Percentiles rank a stretch among this genome's conserved stretches.
phyloP scores from a whole-genome alignment of 768 basidiomycete species.

The Suillus placidus region DNA sequence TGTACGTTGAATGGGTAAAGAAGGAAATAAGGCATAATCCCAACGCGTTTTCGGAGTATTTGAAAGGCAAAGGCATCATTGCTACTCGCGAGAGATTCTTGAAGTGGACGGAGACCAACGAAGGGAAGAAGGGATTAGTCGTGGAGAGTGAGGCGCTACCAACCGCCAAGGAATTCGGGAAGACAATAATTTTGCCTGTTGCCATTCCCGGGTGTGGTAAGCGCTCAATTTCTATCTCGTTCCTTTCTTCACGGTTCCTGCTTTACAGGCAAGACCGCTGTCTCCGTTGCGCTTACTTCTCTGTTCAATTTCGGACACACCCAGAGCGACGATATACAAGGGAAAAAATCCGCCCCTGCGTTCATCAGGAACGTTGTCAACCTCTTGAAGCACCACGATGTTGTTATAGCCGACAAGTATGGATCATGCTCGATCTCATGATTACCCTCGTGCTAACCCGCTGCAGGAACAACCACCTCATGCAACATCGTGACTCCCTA shows the following conservation, averaged over 20 bases:
- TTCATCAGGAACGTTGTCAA: slow-evolving; percentile 50
- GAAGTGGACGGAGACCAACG: background rate
- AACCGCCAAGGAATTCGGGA: slow-evolving; percentile 36
- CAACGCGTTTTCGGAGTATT: slow-evolving; percentile 60
- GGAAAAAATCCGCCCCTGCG: slow-evolving; percentile 68
- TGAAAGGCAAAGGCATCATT: slow-evolving; percentile 83
- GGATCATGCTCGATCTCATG: slow-evolving; percentile 20
- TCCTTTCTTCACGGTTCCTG: background rate
- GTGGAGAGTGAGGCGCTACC: background rate
- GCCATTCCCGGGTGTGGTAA: slow-evolving; percentile 92
- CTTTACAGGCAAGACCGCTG: slow-evolving; percentile 78
- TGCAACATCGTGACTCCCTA: slow-evolving; percentile 75
- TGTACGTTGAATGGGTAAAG: slow-evolving; percentile 85
- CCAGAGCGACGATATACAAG: slow-evolving; percentile 87
- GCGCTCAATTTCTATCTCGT: slow-evolving; percentile 29
- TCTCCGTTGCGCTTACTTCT: slow-evolving; percentile 75
- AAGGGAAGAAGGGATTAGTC: background rate
- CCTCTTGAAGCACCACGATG: slow-evolving; percentile 56
- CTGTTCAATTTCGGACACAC: slow-evolving; percentile 90
- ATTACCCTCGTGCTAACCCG: background rate
- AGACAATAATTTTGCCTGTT: slow-evolving; percentile 85
- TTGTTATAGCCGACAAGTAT: slow-evolving; percentile 94
- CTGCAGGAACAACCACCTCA: slow-evolving; percentile 84
- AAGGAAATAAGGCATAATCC: slow-evolving; percentile 69
- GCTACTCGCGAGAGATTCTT: slow-evolving; percentile 1